phyloP scores from a whole-genome alignment of 768 basidiomycete species.

The Mycena polygramma region DNA sequence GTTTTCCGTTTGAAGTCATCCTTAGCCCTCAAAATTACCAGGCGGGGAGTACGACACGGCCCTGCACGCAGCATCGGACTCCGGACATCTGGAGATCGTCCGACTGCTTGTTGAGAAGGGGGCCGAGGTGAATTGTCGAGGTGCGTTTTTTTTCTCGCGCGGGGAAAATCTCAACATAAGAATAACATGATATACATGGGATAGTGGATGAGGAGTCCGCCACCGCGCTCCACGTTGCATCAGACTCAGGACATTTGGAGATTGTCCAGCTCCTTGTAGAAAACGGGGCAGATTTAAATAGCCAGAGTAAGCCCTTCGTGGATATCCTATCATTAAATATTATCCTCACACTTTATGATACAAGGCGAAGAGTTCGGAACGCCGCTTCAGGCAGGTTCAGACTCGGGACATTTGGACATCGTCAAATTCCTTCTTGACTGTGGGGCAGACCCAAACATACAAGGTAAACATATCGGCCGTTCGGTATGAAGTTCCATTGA shows the following conservation, averaged over 20 bases:
- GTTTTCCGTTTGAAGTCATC: background rate
- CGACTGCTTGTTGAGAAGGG: background rate
- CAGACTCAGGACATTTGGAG: background rate
- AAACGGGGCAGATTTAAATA: background rate
- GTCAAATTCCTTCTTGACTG: conserved; percentile 1
- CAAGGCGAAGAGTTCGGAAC: background rate
- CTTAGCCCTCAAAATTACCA: background rate
- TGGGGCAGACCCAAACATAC: background rate
- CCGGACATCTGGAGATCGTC: background rate
- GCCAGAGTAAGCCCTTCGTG: background rate
- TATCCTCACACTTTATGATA: background rate
- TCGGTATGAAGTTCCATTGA: background rate
- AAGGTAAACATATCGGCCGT: background rate
- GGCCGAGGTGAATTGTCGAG: background rate
- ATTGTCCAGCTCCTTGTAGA: conserved; percentile 4
- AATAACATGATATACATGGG: background rate
- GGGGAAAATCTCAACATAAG: background rate
- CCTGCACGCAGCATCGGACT: background rate
- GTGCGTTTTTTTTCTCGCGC: background rate
- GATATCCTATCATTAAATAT: background rate
- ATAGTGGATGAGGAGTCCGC: background rate
- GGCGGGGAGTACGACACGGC: background rate
- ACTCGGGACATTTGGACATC: background rate
- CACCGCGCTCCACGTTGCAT: conserved; percentile 5
- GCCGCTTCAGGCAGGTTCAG: conserved; percentile 2